A percentile compares a stretch with the other conserved stretches of the same genome.
Conservation (phyloP, 176 grass and related monocot genomes). For the Ananas comosus region DNA sequence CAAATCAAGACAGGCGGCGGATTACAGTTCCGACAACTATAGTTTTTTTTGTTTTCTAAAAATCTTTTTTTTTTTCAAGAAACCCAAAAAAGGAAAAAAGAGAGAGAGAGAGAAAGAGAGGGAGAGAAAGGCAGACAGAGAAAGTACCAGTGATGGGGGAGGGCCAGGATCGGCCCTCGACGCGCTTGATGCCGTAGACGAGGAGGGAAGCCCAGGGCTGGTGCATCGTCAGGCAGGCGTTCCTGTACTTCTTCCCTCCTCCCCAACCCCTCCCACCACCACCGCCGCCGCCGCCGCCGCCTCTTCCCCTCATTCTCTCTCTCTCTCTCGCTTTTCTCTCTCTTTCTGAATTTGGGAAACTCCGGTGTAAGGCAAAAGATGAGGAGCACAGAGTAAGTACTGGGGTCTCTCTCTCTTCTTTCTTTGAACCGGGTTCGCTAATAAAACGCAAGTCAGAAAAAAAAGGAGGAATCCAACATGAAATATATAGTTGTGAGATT, state of each 20-base stretch:
- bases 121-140: background rate
- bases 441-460: too few relatives aligned
- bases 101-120: background rate
- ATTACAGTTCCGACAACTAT: too few relatives aligned
- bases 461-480: too few relatives aligned
- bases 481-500: too few relatives aligned
- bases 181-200: slow-evolving; percentile 85
- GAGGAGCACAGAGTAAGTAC: too few relatives aligned
- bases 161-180: slow-evolving; percentile 89
- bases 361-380: too few relatives aligned
- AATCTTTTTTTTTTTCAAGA: background rate
- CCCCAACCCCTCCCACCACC: slow-evolving; percentile 5
- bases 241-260: slow-evolving; percentile 24
- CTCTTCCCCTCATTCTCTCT: slow-evolving; percentile 6
- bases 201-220: slow-evolving; percentile 95
- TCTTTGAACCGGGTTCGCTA: too few relatives aligned
- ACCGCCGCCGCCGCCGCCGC: slow-evolving; percentile 6
- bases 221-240: slow-evolving; percentile 93
- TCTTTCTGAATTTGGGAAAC: background rate
- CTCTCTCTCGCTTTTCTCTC: background rate
- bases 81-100: background rate
- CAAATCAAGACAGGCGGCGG: too few relatives aligned
- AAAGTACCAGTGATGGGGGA: slow-evolving; percentile 46
- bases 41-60: too few relatives aligned
- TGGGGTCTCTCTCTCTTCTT: too few relatives aligned